These are phyloP conservation scores for Tylopilus sp. DNA, from an alignment of 768 basidiomycete genomes.

Conservation along the genomic window DNA sequence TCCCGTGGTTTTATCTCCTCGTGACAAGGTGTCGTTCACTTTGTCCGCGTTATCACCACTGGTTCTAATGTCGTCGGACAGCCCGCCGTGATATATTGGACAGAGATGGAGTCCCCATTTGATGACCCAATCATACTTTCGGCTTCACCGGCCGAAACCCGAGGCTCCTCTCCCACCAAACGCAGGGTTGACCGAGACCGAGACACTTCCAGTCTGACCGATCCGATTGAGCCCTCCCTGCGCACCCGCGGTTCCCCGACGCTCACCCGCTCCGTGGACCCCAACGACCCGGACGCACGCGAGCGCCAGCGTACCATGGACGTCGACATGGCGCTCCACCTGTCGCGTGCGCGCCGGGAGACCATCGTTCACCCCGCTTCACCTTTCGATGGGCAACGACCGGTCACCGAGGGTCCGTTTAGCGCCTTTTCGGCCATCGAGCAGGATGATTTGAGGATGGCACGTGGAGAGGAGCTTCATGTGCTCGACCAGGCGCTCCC, in stretches of 20 bases:
- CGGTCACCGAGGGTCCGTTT: slow-evolving; percentile 34
- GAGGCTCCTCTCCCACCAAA: slow-evolving; percentile 38
- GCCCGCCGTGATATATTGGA: background rate
- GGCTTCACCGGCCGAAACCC: slow-evolving; percentile 42
- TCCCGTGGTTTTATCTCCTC: too few species aligned
- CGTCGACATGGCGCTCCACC: slow-evolving; percentile 85
- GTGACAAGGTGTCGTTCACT: slow-evolving; percentile 15
- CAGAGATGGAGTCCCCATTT: slow-evolving; percentile 39
- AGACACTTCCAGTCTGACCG: slow-evolving; percentile 38
- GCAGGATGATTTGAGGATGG: slow-evolving; percentile 44
- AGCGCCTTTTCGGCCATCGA: slow-evolving; percentile 47
- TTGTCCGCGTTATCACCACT: background rate
- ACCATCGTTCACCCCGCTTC: slow-evolving; percentile 44
- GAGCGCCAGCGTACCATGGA: slow-evolving; percentile 94
- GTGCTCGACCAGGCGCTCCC: slow-evolving; percentile 7
- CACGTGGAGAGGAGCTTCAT: slow-evolving; percentile 31
- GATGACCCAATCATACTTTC: slow-evolving; percentile 32
- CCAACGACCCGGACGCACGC: slow-evolving; percentile 67
- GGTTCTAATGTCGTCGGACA: background rate
- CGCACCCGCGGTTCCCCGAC: slow-evolving; percentile 61
- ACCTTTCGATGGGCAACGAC: slow-evolving; percentile 31
- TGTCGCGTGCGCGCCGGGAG: slow-evolving; percentile 67
- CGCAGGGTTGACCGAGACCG: slow-evolving; percentile 29
- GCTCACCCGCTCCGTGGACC: slow-evolving; percentile 58
- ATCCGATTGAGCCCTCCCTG: slow-evolving; percentile 38